A percentile compares a stretch with the other conserved stretches of the same genome.
These are phyloP conservation scores for Conidiobolus incongruus DNA, from an alignment of 371 early-diverging fungal species.

Conservation along the genomic window DNA sequence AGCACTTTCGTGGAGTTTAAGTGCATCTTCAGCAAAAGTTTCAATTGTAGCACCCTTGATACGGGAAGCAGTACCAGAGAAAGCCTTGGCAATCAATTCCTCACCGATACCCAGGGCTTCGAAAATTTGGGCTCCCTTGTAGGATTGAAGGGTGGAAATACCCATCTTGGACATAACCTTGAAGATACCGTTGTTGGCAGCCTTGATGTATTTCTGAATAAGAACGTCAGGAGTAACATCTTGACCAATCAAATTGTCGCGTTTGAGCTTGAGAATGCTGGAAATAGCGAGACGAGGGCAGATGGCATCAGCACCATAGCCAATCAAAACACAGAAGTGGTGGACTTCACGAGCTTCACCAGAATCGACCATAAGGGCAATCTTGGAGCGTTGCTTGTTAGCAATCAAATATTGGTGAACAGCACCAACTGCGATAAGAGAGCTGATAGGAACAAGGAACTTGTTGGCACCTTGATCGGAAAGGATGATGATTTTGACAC, in stretches of 20 bases:
- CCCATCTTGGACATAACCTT: slow-evolving; percentile 99
- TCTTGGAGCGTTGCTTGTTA: slow-evolving; percentile 63
- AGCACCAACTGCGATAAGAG: slow-evolving; percentile 77
- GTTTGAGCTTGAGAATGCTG: slow-evolving; percentile 64
- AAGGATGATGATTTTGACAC: slow-evolving; percentile 56
- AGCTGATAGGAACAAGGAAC: slow-evolving; percentile 63
- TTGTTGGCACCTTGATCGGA: slow-evolving; percentile 46
- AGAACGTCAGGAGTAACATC: slow-evolving; percentile 24
- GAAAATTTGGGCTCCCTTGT: slow-evolving; percentile 96
- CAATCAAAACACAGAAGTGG: slow-evolving; percentile 86
- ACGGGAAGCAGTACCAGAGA: slow-evolving; percentile 84
- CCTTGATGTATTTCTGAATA: slow-evolving; percentile 61
- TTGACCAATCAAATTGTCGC: slow-evolving; percentile 44
- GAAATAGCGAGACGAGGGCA: slow-evolving; percentile 84
- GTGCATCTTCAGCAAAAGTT: slow-evolving; percentile 67
- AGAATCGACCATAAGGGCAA: slow-evolving; percentile 76
- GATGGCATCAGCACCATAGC: slow-evolving; percentile 92
- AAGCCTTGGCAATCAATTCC: slow-evolving; percentile 70
- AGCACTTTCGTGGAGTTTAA: slow-evolving; percentile 66
- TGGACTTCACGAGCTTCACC: slow-evolving; percentile 93
- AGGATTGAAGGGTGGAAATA: slow-evolving; percentile 87
- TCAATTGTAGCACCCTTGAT: slow-evolving; percentile 81
- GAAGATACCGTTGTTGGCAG: slow-evolving; percentile 73
- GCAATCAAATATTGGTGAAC: slow-evolving; percentile 85
- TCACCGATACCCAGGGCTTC: slow-evolving; percentile 85